Evolutionary conservation across 1,284 basidiomycete genomes (phyloP).

Genomic region (Puccinia polysora): DNA sequence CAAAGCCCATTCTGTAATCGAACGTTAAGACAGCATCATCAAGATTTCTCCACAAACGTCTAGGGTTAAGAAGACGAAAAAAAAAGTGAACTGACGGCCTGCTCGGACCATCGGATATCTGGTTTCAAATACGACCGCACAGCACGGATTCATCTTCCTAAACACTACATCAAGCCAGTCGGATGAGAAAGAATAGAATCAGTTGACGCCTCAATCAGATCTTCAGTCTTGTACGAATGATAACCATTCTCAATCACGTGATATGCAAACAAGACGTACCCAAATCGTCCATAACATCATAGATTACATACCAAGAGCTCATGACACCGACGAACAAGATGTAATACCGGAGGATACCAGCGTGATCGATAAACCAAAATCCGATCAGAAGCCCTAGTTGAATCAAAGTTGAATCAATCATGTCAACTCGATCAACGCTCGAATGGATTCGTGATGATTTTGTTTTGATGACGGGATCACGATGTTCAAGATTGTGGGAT

Average conservation of each 20-base stretch:
- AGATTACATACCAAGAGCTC: conserved; percentile 36
- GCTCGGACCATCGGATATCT: conserved; percentile 22
- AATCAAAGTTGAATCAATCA: not conserved
- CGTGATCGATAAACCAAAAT: conserved; percentile 43
- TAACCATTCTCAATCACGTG: not conserved
- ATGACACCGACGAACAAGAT: conserved; percentile 39
- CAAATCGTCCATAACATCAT: conserved; percentile 42
- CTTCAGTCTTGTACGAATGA: too few relatives aligned
- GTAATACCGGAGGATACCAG: conserved; percentile 28
- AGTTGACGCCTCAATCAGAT: not conserved
- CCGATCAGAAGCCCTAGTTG: conserved; percentile 33
- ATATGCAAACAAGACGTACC: not conserved
- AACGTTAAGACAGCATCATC: too few relatives aligned
- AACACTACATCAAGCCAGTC: conserved; percentile 12
- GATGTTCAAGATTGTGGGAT: too few relatives aligned
- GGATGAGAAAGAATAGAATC: not conserved
- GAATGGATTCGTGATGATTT: not conserved
- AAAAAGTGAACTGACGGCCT: conserved; percentile 7
- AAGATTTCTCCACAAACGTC: not conserved
- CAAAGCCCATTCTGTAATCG: conserved; percentile 32
- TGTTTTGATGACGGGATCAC: too few relatives aligned
- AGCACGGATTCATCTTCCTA: conserved; percentile 34
- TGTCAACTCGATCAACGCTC: not conserved
- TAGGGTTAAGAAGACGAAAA: not conserved
- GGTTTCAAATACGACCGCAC: conserved; percentile 20